phyloP scores from a whole-genome alignment of 768 basidiomycete genomes.

The Coprinopsis cinerea region DNA sequence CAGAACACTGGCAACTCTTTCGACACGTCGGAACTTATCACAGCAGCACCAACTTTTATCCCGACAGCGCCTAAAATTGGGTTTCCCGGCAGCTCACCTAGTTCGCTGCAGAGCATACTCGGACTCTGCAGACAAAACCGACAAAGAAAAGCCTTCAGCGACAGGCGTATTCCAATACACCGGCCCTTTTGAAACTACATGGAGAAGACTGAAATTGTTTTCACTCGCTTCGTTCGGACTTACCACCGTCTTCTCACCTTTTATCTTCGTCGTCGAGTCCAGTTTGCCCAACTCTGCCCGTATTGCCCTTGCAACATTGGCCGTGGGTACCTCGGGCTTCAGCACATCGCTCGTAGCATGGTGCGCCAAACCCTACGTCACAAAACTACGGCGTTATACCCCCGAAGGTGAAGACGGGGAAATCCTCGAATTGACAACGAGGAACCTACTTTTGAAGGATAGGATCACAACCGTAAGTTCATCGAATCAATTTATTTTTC shows the following conservation, averaged over 20 bases:
- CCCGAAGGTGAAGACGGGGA: conserved; percentile 39
- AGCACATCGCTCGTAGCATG: conserved; percentile 71
- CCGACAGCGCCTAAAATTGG: not conserved
- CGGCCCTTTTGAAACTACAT: conserved; percentile 69
- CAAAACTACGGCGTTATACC: conserved; percentile 46
- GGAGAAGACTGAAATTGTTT: conserved; percentile 76
- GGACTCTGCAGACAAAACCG: conserved; percentile 13
- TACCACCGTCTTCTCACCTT: conserved; percentile 63
- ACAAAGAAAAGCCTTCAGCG: not conserved
- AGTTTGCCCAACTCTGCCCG: conserved; percentile 67
- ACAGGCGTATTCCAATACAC: conserved; percentile 42
- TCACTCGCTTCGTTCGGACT: conserved; percentile 73
- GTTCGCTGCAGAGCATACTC: conserved; percentile 7
- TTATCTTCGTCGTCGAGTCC: conserved; percentile 79
- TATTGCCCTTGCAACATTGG: conserved; percentile 59
- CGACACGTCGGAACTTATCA: not conserved
- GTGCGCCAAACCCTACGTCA: conserved; percentile 74
- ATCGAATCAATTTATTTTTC: not conserved
- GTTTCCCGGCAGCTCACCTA: conserved; percentile 2
- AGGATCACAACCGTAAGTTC: conserved; percentile 53
- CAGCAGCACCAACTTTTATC: not conserved
- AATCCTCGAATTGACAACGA: conserved; percentile 65
- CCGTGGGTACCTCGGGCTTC: conserved; percentile 63
- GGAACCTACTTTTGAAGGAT: conserved; percentile 51
- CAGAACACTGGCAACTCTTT: not conserved